These are phyloP conservation scores for Calonectria pteridis DNA, from an alignment of 2,329 filamentous ascomycete species.

Conservation along the genomic window DNA sequence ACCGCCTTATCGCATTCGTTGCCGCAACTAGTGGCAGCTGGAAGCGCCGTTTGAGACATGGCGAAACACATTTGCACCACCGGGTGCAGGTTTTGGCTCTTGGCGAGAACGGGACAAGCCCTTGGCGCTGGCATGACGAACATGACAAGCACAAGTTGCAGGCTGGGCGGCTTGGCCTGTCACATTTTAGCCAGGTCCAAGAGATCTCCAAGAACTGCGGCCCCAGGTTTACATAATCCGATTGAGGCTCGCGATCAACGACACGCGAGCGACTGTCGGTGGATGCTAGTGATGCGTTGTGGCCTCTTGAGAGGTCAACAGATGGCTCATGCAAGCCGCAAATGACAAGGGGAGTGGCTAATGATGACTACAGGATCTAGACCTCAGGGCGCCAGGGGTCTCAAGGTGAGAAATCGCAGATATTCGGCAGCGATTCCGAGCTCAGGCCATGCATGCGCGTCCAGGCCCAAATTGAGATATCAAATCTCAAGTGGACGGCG, in stretches of 20 bases:
- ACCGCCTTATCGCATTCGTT: neutral
- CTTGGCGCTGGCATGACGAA: conserved; percentile 33
- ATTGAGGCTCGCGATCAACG: neutral
- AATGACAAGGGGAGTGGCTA: neutral
- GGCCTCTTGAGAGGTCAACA: neutral
- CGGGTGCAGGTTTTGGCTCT: conserved; percentile 39
- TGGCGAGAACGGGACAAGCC: conserved; percentile 35
- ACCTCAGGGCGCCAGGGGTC: neutral
- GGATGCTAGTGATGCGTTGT: neutral
- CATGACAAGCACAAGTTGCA: conserved; percentile 34
- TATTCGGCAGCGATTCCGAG: neutral
- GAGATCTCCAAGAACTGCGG: conserved; percentile 40
- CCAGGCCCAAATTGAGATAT: neutral
- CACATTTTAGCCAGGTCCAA: conserved; percentile 30
- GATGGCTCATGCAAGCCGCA: neutral
- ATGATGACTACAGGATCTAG: conserved; percentile 22
- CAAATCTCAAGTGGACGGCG: neutral
- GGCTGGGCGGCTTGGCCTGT: conserved; percentile 42
- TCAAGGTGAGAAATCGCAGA: neutral
- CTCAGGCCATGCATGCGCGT: conserved; percentile 16
- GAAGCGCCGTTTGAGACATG: neutral
- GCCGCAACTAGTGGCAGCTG: neutral
- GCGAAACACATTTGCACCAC: conserved; percentile 38
- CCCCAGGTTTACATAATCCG: conserved; percentile 9
- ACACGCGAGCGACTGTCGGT: neutral